Evolutionary conservation across 768 basidiomycete genomes (phyloP), one percentile per base, ranked within the genome.

Genomic region (Pleurotus sapidus): DNA sequence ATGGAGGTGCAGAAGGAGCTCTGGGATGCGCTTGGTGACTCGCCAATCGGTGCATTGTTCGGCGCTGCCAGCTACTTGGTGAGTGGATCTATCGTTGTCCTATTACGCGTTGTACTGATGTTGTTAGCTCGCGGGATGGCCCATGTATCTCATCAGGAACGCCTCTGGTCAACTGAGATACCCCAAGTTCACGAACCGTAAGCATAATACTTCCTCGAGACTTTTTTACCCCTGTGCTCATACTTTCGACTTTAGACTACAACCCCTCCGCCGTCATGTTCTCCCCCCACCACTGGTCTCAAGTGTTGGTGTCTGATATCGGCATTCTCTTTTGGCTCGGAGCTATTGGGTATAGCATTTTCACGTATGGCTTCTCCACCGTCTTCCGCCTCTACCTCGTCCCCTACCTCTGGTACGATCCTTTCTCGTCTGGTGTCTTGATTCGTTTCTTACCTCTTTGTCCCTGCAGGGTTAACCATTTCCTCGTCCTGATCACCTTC

Each of bases 401-500:
- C 15, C 94, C 95, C 53, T 98, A 98, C 76, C 79, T 98, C 59
- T 93, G 91, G 89, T 80, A 51, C 17, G 71, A 23, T 45, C 0
- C 20, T 45, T 65, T n/a, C 43, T 14, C 18, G 5, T 2, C 39
- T 12, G 17, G 27, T 8, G 11, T 46, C 18, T 37, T 56, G 25
- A 11, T 55, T 49, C 53, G 58, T 30, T 15, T 3, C 60, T 45
- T 20, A 45, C 40, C 46, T n/a, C n/a, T 49, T 43, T 54, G 0
- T 59, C 58, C 8, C 12, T 11, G 8, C 59, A 87, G 84, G 86
- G 85, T 89, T 55, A 93, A 93, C 79, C 92, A 94, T 79, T 97
- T 95, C 95, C 82, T 98, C 55, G 93, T 98, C 57, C 67, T 94
- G 65, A 97, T 98, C 77, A 97, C 95, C 17, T 98, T 93, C 89